A percentile compares a stretch with the other conserved stretches of the same genome.
phyloP scores from a whole-genome alignment of 345 rosid species.

The Fremontodendron californicum region DNA sequence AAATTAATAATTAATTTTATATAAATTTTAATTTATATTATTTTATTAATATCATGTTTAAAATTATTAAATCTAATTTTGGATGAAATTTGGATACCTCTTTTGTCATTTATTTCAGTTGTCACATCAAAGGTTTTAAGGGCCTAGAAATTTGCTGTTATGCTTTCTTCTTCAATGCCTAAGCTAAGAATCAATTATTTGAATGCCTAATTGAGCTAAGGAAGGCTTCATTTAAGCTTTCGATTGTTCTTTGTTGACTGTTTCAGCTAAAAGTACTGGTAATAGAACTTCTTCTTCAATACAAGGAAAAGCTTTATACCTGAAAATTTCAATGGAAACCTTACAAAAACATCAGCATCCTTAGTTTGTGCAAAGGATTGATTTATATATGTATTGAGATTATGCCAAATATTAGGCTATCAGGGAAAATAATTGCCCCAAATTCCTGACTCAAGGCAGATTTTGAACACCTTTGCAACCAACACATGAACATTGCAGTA shows the following conservation, averaged over 20 bases:
- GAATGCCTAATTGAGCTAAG: not conserved
- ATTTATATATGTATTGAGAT: too few relatives aligned
- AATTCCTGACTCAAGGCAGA: not conserved
- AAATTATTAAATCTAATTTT: too few relatives aligned
- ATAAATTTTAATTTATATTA: too few relatives aligned
- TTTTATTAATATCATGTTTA: too few relatives aligned
- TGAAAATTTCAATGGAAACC: not conserved
- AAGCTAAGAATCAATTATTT: not conserved
- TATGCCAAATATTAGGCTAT: not conserved
- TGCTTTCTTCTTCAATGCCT: not conserved
- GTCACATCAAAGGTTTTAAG: not conserved
- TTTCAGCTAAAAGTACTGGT: not conserved
- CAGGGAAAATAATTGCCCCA: not conserved
- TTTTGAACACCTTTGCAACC: too few relatives aligned
- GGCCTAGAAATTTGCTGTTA: not conserved
- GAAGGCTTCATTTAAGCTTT: not conserved
- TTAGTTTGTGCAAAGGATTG: not conserved
- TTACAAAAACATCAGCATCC: not conserved
- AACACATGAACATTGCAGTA: too few relatives aligned
- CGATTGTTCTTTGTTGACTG: not conserved
- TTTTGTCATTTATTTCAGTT: not conserved
- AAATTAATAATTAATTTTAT: too few relatives aligned
- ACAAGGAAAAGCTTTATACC: too few relatives aligned
- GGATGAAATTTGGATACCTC: too few relatives aligned
- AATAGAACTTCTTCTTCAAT: not conserved